Base-by-base conservation (phyloP, 2,329 filamentous ascomycete species). In the Fusarium chaquense region DNA sequence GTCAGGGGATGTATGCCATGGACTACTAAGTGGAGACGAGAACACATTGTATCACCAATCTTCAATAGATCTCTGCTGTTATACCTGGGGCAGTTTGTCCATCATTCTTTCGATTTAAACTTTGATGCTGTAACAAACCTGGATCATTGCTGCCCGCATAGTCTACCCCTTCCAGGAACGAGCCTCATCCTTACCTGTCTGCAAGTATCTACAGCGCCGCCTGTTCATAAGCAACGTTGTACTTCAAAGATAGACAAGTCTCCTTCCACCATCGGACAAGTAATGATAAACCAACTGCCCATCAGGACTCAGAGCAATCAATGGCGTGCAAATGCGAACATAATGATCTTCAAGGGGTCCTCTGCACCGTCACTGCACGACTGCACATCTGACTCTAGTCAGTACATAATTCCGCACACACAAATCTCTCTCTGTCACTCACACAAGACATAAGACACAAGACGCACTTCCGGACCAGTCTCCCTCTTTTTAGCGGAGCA, bases 311-410 rank as follows among this genome's bases (percentile, higher is more conserved):
- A 32, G 26, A 36, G 5, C 33, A 46, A 56, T 51, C 33, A 44
- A 56, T 51, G 62, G 28, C 54, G 59, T 58, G 33, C 18, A 36
- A 63, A 36, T 55, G 52, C 47, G 35, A 52, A 56, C 49, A 49
- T 36, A 44, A 28, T 33, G 63, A 67, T 69, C 51, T 50, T 59
- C 53, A 71, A 67, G 52, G 59, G 65, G 58, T 63, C 69, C 51
- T 58, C 40, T 52, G 49, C n/a, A n/a, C n/a, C n/a, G n/a, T n/a
- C n/a, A n/a, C n/a, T n/a, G n/a, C 24, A 52, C 53, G 69, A 40
- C 51, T 56, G 54, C 57, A 55, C 54, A 43, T 43, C 46, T 62
- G 45, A 56, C 47, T 44, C 22, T 41, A 35, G 28, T n/a, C 12
- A 32, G 26, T 41, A 20, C 20, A 20, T 20, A 10, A 16, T 35